Evolutionary conservation across 768 basidiomycete genomes (phyloP).

Genomic region (Serendipita vermifera): DNA sequence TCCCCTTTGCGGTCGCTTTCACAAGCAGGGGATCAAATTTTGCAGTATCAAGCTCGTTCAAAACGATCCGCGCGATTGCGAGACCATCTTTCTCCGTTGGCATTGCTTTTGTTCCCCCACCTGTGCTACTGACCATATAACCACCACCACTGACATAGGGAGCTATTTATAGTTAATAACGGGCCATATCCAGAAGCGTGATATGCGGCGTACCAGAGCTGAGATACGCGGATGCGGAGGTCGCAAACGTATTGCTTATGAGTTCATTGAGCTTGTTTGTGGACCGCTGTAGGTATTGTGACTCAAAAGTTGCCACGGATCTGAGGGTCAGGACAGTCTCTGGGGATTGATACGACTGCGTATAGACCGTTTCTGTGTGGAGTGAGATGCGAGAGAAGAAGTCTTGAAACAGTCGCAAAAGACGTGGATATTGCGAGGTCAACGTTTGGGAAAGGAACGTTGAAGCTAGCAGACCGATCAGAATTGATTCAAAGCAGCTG

Average conservation of each 20-base stretch:
- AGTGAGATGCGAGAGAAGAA: conserved; percentile 94
- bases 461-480: conserved; percentile 43
- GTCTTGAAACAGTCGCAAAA: conserved; percentile 87
- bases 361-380: conserved; percentile 90
- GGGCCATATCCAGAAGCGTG: too few relatives aligned
- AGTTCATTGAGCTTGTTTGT: conserved; percentile 73
- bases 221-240: not conserved
- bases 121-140: conserved; percentile 15
- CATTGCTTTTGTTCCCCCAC: conserved; percentile 45
- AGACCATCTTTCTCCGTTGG: conserved; percentile 68
- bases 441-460: conserved; percentile 85
- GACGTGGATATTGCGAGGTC: conserved; percentile 69
- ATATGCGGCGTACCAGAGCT: not conserved
- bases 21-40: conserved; percentile 85
- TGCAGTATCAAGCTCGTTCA: conserved; percentile 87
- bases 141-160: not conserved
- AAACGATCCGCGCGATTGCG: conserved; percentile 58
- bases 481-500: not conserved
- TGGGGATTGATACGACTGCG: conserved; percentile 73
- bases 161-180: too few relatives aligned
- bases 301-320: conserved; percentile 70
- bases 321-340: conserved; percentile 85
- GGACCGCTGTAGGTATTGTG: conserved; percentile 77
- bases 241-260: conserved; percentile 59
- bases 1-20: conserved; percentile 63